Conservation (phyloP, 1,139 yeast genomes). For the Blastobotrys arbuscula region DNA sequence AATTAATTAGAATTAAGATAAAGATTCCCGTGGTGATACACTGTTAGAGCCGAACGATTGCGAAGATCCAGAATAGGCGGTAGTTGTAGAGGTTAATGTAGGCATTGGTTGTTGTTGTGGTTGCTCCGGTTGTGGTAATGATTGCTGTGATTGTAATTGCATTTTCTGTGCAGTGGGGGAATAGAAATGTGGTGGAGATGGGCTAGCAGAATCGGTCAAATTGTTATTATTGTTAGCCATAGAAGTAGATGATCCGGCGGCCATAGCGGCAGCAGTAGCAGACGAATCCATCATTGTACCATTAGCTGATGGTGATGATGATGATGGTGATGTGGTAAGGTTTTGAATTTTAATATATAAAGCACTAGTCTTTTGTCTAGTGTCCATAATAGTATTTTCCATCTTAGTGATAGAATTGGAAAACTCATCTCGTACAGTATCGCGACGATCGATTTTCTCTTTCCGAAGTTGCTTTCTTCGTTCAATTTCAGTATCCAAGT, state of each 20-base stretch:
- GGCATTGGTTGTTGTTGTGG: neutral
- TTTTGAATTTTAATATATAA: slow-evolving; percentile 11
- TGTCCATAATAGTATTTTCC: slow-evolving; percentile 31
- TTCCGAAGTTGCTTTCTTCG: slow-evolving; percentile 19
- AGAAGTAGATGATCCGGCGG: neutral
- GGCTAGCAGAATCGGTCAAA: neutral
- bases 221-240: neutral
- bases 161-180: no score
- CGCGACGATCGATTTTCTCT: slow-evolving; percentile 22
- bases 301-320: neutral
- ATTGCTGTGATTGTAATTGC: no score
- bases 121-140: neutral
- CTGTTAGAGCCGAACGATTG: slow-evolving; percentile 4
- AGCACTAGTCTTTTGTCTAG: slow-evolving; percentile 18
- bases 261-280: neutral
- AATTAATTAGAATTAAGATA: slow-evolving; percentile 1
- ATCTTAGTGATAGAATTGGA: slow-evolving; percentile 33
- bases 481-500: slow-evolving; percentile 16
- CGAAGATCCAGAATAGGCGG: neutral
- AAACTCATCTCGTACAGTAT: slow-evolving; percentile 30
- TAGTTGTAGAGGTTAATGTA: no score
- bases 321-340: no score
- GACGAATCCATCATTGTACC: neutral
- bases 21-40: slow-evolving; percentile 7
- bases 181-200: neutral